Conservation (phyloP, 2,329 filamentous ascomycete species). For the Colletotrichum cereale region DNA sequence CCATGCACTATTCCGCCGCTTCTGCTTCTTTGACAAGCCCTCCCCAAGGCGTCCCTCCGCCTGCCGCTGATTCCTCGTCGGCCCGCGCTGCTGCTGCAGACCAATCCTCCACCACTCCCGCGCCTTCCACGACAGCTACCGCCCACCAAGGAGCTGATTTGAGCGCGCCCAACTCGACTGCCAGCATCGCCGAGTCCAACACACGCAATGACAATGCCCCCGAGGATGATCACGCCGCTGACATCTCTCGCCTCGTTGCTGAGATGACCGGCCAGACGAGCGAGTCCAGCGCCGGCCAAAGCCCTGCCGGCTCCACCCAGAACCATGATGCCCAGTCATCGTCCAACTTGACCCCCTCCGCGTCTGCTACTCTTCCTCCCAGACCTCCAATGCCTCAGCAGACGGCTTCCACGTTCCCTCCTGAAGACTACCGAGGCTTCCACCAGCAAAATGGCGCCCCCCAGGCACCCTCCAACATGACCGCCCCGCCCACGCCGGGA, state of each 20-base stretch:
- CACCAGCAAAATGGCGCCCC: constrained; percentile 52
- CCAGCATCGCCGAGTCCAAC: constrained; percentile 44
- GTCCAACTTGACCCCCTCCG: constrained; percentile 47
- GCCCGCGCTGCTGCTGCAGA: constrained; percentile 45
- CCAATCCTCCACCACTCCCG: constrained; percentile 23
- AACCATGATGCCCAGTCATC: constrained; percentile 32
- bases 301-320: constrained; percentile 22
- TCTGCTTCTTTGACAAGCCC: constrained; percentile 53
- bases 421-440: constrained; percentile 45
- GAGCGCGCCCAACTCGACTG: constrained; percentile 42
- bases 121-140: constrained; percentile 41
- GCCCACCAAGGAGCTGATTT: constrained; percentile 47
- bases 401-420: constrained; percentile 51
- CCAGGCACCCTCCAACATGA: constrained; percentile 45
- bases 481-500: constrained; percentile 49
- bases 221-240: constrained; percentile 49
- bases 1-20: constrained; percentile 56
- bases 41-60: constrained; percentile 48
- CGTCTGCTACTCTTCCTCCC: constrained; percentile 60
- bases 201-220: constrained; percentile 46
- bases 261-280: constrained; percentile 54
- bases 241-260: constrained; percentile 57
- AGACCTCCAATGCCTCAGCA: constrained; percentile 58
- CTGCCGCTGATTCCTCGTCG: constrained; percentile 49
- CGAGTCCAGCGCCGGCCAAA: constrained; percentile 43